Conservation (phyloP, 179 eudicot species). For the Gypsophila paniculata region DNA sequence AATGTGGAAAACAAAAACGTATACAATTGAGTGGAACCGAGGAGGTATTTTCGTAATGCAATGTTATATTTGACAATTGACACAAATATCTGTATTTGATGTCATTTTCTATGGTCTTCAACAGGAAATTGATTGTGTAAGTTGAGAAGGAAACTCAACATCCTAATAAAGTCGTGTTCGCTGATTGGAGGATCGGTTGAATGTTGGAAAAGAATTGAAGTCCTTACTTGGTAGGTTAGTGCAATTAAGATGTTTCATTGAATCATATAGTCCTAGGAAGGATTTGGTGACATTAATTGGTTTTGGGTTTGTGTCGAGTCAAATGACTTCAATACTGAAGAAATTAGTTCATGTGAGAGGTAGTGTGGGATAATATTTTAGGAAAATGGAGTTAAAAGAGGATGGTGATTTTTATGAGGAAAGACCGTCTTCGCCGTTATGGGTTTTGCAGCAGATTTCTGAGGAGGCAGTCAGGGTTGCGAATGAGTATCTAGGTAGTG, state of each 20-base stretch:
- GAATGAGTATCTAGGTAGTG: slow-evolving; percentile 47
- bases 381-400: slow-evolving; percentile 43
- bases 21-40: too few relatives aligned
- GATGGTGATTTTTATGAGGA: slow-evolving; percentile 37
- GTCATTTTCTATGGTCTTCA: slow-evolving; percentile 15
- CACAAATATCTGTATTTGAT: slow-evolving; percentile 10
- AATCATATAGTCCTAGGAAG: slow-evolving; percentile 10
- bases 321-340: slow-evolving; percentile 13
- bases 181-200: slow-evolving; percentile 20
- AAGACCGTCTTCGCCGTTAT: slow-evolving; percentile 43
- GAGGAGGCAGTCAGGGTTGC: slow-evolving; percentile 68
- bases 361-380: slow-evolving; percentile 27
- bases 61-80: slow-evolving; percentile 23
- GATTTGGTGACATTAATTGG: slow-evolving; percentile 17
- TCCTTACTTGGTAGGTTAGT: slow-evolving; percentile 22
- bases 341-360: slow-evolving; percentile 20
- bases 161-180: slow-evolving; percentile 12
- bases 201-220: slow-evolving; percentile 11
- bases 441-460: slow-evolving; percentile 56
- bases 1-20: too few relatives aligned
- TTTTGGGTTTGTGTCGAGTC: neutral
- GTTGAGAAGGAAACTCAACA: slow-evolving; percentile 16
- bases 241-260: neutral
- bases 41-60: neutral
- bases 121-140: slow-evolving; percentile 29